These are phyloP conservation scores for Lachancea quebecensis DNA, from an alignment of 805 yeast genomes.

Conservation along the genomic window DNA sequence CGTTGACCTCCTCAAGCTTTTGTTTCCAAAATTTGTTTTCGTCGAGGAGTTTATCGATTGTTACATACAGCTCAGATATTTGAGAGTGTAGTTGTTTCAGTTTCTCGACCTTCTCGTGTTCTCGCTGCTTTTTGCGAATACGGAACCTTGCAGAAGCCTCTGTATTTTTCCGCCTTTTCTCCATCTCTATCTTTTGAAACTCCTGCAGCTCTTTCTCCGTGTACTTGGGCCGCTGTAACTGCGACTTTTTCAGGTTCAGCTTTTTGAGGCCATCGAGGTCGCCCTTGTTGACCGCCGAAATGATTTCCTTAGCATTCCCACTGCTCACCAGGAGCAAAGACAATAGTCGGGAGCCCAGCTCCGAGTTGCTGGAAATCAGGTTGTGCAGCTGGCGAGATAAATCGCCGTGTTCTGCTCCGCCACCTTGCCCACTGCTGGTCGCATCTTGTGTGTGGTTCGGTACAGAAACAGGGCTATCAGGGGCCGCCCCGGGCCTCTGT, in stretches of 20 bases:
- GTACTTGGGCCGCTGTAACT: constrained; percentile 2
- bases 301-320: constrained; percentile 25
- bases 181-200: constrained; percentile 31
- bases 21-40: constrained; percentile 29
- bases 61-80: constrained; percentile 18
- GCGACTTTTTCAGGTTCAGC: constrained; percentile 4
- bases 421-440: background rate
- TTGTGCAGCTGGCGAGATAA: constrained; percentile 18
- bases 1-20: constrained; percentile 23
- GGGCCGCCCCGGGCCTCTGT: background rate
- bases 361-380: constrained; percentile 23
- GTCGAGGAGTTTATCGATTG: constrained; percentile 18
- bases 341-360: constrained; percentile 25
- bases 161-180: constrained; percentile 80
- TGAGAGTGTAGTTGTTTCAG: constrained; percentile 16
- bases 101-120: constrained; percentile 18
- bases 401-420: constrained; percentile 2
- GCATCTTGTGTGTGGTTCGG: background rate
- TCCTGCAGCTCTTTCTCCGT: constrained; percentile 5
- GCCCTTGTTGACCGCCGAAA: constrained; percentile 23
- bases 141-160: constrained; percentile 94
- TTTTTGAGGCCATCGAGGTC: constrained; percentile 8
- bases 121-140: constrained; percentile 35
- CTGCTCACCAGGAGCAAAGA: constrained; percentile 27
- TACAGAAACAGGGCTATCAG: background rate